Conservation (phyloP, 306 rosid genomes). For the Vigna reflexopilosa region DNA sequence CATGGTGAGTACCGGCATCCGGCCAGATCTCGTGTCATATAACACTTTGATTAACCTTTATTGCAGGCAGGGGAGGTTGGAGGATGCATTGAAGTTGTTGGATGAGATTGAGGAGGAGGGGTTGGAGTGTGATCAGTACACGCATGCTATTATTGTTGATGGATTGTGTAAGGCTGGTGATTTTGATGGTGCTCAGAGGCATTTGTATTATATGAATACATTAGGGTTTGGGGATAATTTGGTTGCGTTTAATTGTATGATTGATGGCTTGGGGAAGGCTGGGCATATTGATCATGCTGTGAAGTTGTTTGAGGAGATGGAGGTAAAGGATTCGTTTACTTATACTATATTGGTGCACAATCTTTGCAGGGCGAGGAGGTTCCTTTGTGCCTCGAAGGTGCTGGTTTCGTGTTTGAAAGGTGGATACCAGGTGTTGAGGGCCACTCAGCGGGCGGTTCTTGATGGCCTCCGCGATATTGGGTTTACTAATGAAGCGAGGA, state of each 20-base stretch:
- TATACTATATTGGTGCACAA: constrained; percentile 72
- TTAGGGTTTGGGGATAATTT: constrained; percentile 65
- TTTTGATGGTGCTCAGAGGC: constrained; percentile 58
- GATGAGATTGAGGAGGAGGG: constrained; percentile 71
- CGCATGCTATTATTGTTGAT: constrained; percentile 69
- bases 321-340: constrained; percentile 69
- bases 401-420: constrained; percentile 60
- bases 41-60: constrained; percentile 67
- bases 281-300: constrained; percentile 75
- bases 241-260: constrained; percentile 73
- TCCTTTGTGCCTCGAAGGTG: constrained; percentile 66
- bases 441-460: constrained; percentile 71
- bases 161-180: constrained; percentile 75
- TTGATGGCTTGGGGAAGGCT: constrained; percentile 82
- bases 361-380: constrained; percentile 78
- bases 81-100: constrained; percentile 65
- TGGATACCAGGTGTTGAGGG: constrained; percentile 58
- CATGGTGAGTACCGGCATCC: constrained; percentile 62
- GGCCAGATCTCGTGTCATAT: constrained; percentile 67
- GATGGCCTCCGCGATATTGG: constrained; percentile 66
- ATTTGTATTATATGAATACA: constrained; percentile 60
- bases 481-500: constrained; percentile 66
- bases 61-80: constrained; percentile 71
- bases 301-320: constrained; percentile 71
- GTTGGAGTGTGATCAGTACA: constrained; percentile 66